Evolutionary conservation across 257 asterid species (phyloP).

Genomic region (Petrea volubilis): DNA sequence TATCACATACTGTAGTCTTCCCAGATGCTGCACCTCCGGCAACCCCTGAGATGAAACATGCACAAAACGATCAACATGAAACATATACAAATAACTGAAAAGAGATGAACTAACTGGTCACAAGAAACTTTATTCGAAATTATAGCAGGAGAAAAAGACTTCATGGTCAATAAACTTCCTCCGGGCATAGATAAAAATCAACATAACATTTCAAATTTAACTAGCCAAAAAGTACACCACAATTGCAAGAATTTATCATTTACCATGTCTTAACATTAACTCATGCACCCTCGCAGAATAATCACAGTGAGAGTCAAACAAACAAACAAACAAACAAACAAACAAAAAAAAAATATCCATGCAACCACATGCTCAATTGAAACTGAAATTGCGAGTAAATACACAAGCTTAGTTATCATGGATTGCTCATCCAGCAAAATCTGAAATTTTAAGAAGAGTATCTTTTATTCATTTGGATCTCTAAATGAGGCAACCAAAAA

Average conservation of each 20-base stretch:
- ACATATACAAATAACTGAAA: neutral
- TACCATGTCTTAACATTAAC: neutral
- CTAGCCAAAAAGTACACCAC: neutral
- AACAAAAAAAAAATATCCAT: too few species aligned
- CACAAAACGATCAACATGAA: conserved; percentile 19
- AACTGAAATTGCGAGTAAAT: too few species aligned
- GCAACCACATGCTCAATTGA: too few species aligned
- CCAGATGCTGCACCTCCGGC: conserved; percentile 99
- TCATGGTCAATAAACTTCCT: neutral
- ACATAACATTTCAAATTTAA: conserved; percentile 9
- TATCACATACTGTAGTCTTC: conserved; percentile 96
- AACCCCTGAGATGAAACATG: conserved; percentile 60
- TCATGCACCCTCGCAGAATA: neutral
- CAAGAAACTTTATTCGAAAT: neutral
- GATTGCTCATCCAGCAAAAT: too few species aligned
- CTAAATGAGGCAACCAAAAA: too few species aligned
- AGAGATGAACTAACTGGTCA: neutral
- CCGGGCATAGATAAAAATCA: neutral
- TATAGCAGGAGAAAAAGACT: conserved; percentile 1
- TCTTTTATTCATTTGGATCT: too few species aligned
- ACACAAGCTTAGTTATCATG: too few species aligned
- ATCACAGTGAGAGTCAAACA: too few species aligned
- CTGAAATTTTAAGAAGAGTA: too few species aligned
- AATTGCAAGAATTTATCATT: neutral
- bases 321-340: too few species aligned